These are phyloP conservation scores for Verticillium albo-atrum DNA, from an alignment of 2,329 filamentous ascomycete genomes.

Conservation along the genomic window DNA sequence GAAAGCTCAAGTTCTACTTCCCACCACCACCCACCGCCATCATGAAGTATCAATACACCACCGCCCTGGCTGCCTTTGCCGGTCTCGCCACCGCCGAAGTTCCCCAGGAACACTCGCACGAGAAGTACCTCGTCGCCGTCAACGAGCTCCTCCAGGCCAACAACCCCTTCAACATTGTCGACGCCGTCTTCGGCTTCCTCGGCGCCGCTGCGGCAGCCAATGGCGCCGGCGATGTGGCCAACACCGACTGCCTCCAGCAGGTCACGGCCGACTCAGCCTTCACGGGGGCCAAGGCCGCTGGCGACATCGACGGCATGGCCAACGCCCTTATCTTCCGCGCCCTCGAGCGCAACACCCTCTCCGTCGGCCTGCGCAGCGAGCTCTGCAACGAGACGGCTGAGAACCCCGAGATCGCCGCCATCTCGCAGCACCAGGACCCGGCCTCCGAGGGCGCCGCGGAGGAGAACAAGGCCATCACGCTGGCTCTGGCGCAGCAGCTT, in stretches of 20 bases:
- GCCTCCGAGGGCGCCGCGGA: constrained; percentile 51
- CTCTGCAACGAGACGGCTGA: constrained; percentile 52
- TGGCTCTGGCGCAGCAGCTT: constrained; percentile 56
- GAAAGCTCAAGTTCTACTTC: background rate
- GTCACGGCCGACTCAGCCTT: constrained; percentile 55
- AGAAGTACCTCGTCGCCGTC: constrained; percentile 40
- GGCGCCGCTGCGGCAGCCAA: constrained; percentile 36
- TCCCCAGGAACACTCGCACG: constrained; percentile 53
- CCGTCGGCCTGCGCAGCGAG: constrained; percentile 52
- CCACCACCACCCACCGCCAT: background rate
- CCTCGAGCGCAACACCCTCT: constrained; percentile 56
- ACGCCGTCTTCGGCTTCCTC: constrained; percentile 46
- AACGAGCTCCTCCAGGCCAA: constrained; percentile 40
- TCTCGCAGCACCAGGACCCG: constrained; percentile 65
- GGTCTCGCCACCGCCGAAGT: constrained; percentile 32
- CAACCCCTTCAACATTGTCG: constrained; percentile 45
- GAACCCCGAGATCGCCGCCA: constrained; percentile 61
- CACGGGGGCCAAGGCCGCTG: constrained; percentile 53
- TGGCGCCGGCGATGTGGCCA: constrained; percentile 20
- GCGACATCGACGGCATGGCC: constrained; percentile 46
- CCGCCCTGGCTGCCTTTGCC: constrained; percentile 9
- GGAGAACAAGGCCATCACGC: constrained; percentile 57
- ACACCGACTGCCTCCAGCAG: constrained; percentile 57
- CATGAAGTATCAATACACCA: constrained; percentile 12
- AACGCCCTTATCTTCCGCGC: constrained; percentile 49